Conservation (phyloP, 2,329 filamentous ascomycete species). For the Taxawa tesnikishii region DNA sequence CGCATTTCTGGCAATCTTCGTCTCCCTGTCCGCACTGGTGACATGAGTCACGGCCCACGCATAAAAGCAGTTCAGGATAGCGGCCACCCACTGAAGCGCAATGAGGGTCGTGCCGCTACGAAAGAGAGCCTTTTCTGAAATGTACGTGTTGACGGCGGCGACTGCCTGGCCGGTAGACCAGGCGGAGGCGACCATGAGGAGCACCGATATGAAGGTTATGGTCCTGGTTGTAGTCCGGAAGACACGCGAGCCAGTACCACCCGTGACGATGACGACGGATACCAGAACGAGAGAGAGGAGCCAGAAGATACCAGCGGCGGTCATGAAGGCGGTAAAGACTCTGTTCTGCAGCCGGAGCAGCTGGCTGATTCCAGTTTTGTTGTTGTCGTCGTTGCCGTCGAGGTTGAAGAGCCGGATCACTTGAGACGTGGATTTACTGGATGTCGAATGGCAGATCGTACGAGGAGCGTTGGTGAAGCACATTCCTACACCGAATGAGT, state of each 20-base stretch:
- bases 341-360: slow-evolving; percentile 6
- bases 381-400: neutral
- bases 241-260: slow-evolving; percentile 3
- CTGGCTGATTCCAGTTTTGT: slow-evolving; percentile 4
- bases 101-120: slow-evolving; percentile 5
- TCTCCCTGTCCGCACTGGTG: slow-evolving; percentile 1
- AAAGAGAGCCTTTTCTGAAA: neutral
- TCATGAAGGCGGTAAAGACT: slow-evolving; percentile 9
- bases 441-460: too few species aligned
- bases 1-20: too few species aligned
- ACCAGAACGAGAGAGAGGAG: slow-evolving; percentile 6
- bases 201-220: slow-evolving; percentile 3
- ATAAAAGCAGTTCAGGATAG: slow-evolving; percentile 6
- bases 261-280: slow-evolving; percentile 6
- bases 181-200: slow-evolving; percentile 8
- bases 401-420: too few species aligned
- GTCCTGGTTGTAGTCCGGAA: slow-evolving; percentile 2
- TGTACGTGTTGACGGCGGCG: slow-evolving; percentile 5
- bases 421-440: too few species aligned
- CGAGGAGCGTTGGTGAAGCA: too few species aligned
- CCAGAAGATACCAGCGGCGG: slow-evolving; percentile 9
- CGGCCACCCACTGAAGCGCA: slow-evolving; percentile 8
- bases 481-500: too few species aligned
- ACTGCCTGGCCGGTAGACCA: slow-evolving; percentile 8
- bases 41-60: slow-evolving; percentile 5